phyloP scores from a whole-genome alignment of 2,329 filamentous ascomycete species.

The Apiospora arundinis region DNA sequence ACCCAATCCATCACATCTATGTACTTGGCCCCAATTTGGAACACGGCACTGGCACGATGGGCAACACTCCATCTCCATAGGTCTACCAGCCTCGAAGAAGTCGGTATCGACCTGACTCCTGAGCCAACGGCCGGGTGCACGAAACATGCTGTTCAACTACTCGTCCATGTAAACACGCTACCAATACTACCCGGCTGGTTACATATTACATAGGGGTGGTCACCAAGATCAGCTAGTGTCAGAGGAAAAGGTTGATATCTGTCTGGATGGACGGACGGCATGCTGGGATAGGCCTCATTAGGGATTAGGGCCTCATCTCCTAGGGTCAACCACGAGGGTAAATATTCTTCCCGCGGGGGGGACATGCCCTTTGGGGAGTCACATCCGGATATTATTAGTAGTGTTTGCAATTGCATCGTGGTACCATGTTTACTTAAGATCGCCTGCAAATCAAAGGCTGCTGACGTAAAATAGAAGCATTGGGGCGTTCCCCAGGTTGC shows the following conservation, averaged over 20 bases:
- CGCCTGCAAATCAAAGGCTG: background rate
- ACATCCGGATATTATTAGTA: conserved; percentile 14
- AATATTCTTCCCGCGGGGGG: background rate
- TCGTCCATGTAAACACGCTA: background rate
- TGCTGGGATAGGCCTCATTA: background rate
- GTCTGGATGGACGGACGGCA: background rate
- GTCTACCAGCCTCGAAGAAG: background rate
- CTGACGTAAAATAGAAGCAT: conserved; percentile 12
- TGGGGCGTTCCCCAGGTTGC: conserved; percentile 8
- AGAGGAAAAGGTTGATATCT: background rate
- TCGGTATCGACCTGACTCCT: background rate
- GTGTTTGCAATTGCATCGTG: background rate
- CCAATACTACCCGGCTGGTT: background rate
- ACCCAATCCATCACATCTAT: background rate
- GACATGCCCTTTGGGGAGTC: background rate
- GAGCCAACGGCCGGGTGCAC: background rate
- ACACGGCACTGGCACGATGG: background rate
- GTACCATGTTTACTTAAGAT: background rate
- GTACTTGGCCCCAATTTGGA: background rate
- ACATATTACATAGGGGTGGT: background rate
- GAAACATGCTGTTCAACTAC: background rate
- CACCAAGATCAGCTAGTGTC: conserved; percentile 7
- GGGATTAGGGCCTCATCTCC: background rate
- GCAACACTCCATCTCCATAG: background rate
- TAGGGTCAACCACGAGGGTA: background rate